phyloP scores from a whole-genome alignment of 1,284 basidiomycete species.

The Malassezia psittaci region DNA sequence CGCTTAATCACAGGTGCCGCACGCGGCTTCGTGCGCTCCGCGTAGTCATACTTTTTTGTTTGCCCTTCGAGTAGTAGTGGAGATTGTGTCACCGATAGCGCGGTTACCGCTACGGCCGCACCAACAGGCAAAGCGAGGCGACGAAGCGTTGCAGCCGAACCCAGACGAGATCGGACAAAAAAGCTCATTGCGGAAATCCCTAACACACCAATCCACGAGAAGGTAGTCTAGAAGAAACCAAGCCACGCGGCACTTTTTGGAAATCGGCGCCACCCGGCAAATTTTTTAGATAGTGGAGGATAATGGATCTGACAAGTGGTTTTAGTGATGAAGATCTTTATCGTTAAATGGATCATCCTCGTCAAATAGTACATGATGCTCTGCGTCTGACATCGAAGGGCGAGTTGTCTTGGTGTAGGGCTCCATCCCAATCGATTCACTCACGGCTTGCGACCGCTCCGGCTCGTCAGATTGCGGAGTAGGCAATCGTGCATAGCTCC shows the following conservation, averaged over 20 bases:
- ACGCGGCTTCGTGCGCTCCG: conserved; percentile 6
- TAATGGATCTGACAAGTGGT: too few species aligned
- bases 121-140: not conserved
- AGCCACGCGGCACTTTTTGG: not conserved
- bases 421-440: not conserved
- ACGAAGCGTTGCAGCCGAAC: not conserved
- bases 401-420: not conserved
- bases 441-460: not conserved
- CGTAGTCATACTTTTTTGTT: not conserved
- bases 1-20: not conserved
- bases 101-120: not conserved
- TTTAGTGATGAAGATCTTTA: not conserved
- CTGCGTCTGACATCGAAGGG: not conserved
- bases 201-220: too few species aligned
- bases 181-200: not conserved
- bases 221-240: too few species aligned
- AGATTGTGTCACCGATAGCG: not conserved
- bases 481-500: not conserved
- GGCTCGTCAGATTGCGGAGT: not conserved
- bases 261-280: not conserved
- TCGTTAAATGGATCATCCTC: conserved; percentile 14
- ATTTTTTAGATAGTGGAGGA: not conserved
- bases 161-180: not conserved
- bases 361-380: conserved; percentile 13
- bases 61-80: conserved; percentile 5